A percentile compares a stretch with the other conserved stretches of the same genome.
Evolutionary conservation across 2,329 filamentous ascomycete species (phyloP).

Genomic region (Talaromyces funiculosus): DNA sequence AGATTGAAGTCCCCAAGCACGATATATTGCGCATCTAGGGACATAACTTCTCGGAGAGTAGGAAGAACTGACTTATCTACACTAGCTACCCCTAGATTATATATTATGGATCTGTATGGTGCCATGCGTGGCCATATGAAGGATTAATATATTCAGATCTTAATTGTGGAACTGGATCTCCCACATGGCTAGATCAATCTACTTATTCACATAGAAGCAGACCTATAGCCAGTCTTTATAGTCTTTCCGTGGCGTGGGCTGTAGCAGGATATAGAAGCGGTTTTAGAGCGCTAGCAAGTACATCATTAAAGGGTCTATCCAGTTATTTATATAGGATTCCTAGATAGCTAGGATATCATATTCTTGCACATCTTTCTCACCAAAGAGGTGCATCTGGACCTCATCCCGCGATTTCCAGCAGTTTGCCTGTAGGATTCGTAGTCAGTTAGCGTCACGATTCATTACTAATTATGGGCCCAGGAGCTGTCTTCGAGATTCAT

Average conservation of each 20-base stretch:
- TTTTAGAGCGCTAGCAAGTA: neutral
- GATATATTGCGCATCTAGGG: no score
- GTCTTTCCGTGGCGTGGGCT: neutral
- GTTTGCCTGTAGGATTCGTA: neutral
- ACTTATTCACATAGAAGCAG: neutral
- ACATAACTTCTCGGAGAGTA: no score
- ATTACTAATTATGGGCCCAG: neutral
- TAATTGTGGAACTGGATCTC: neutral
- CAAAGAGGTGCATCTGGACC: constrained; percentile 11
- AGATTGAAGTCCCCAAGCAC: no score
- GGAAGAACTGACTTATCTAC: no score
- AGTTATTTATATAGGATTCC: constrained; percentile 2
- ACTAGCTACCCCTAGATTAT: neutral
- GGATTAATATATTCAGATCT: neutral
- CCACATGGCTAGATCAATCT: neutral
- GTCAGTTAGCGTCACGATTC: neutral
- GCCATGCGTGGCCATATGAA: neutral
- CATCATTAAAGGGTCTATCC: neutral
- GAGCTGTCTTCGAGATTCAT: neutral
- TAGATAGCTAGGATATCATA: constrained; percentile 12
- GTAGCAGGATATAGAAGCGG: neutral
- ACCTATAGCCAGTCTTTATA: neutral
- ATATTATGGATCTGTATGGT: neutral
- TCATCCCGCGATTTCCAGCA: neutral
- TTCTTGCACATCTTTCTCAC: constrained; percentile 5